Evolutionary conservation across 768 basidiomycete species (phyloP).

Genomic region (Pisolithus tinctorius): DNA sequence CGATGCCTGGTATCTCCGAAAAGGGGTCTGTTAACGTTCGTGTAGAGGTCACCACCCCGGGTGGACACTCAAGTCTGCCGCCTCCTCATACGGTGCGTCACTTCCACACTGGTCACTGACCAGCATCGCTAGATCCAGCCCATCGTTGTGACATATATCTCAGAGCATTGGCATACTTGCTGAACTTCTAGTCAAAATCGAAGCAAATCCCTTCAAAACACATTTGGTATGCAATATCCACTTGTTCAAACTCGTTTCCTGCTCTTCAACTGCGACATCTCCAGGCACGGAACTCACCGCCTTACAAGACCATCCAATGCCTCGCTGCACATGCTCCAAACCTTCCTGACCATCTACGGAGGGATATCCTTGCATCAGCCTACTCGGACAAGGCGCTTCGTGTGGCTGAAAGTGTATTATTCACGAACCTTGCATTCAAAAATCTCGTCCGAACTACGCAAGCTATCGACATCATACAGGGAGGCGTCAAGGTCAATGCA

Average conservation of each 20-base stretch:
- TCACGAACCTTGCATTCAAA: slow-evolving; percentile 16
- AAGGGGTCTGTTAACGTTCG: slow-evolving; percentile 63
- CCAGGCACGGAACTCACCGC: slow-evolving; percentile 49
- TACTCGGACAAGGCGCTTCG: slow-evolving; percentile 6
- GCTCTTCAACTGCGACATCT: background rate
- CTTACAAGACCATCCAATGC: slow-evolving; percentile 61
- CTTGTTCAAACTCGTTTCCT: background rate
- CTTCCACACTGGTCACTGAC: background rate
- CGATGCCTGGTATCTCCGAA: slow-evolving; percentile 61
- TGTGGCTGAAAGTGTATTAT: slow-evolving; percentile 1
- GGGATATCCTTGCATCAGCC: slow-evolving; percentile 39
- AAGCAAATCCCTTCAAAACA: slow-evolving; percentile 52
- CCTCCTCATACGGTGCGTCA: slow-evolving; percentile 65
- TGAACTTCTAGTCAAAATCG: slow-evolving; percentile 58
- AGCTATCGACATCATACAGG: slow-evolving; percentile 64
- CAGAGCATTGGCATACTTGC: slow-evolving; percentile 82
- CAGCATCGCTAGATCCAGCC: slow-evolving; percentile 3
- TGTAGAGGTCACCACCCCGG: slow-evolving; percentile 60
- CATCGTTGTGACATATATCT: no score
- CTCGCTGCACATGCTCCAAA: slow-evolving; percentile 53
- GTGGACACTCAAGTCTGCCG: slow-evolving; percentile 85
- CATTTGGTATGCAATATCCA: slow-evolving; percentile 38
- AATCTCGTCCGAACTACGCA: slow-evolving; percentile 65
- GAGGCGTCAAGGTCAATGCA: slow-evolving; percentile 70
- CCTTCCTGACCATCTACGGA: slow-evolving; percentile 42